Percentiles rank a stretch among this genome's conserved stretches.
Evolutionary conservation across 108 stramenopile species (phyloP).

Genomic region (Asterionellopsis glacialis): DNA sequence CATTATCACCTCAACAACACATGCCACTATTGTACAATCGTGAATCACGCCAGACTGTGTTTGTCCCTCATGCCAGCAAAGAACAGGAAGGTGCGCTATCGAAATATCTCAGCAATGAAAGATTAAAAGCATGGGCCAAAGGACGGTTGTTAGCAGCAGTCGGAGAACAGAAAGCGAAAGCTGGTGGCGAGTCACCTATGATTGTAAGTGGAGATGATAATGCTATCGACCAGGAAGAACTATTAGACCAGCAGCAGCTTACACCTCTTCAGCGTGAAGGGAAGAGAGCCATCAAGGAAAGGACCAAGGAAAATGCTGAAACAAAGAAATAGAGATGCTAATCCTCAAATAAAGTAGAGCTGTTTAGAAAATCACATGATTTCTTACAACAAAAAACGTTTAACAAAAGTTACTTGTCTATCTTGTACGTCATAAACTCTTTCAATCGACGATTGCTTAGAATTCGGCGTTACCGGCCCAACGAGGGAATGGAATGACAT

Average conservation of each 20-base stretch:
- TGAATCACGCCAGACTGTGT: conserved; percentile 59
- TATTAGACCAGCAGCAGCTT: conserved; percentile 52
- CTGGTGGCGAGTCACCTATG: conserved; percentile 16
- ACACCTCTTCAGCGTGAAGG: conserved; percentile 62
- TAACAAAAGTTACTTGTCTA: not conserved
- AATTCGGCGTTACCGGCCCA: conserved; percentile 28
- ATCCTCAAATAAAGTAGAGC: not conserved
- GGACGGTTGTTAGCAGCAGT: conserved; percentile 44
- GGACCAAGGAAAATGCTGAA: conserved; percentile 42
- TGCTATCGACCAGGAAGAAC: conserved; percentile 60
- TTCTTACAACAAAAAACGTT: not conserved
- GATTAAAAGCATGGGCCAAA: conserved; percentile 74
- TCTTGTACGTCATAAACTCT: conserved; percentile 5
- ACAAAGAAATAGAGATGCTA: not conserved
- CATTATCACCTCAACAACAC: conserved; percentile 27
- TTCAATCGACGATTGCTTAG: conserved; percentile 3
- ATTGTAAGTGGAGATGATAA: conserved; percentile 39
- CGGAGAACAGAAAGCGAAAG: conserved; percentile 19
- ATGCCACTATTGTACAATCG: conserved; percentile 72
- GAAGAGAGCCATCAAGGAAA: conserved; percentile 67
- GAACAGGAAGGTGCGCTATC: not conserved
- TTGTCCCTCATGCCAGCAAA: conserved; percentile 10
- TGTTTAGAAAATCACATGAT: not conserved
- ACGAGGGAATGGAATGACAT: conserved; percentile 83
- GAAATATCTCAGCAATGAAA: conserved; percentile 24